Evolutionary conservation across 345 rosid genomes (phyloP), one percentile per base, ranked within the genome.

Genomic region (Aethionema arabicum): DNA sequence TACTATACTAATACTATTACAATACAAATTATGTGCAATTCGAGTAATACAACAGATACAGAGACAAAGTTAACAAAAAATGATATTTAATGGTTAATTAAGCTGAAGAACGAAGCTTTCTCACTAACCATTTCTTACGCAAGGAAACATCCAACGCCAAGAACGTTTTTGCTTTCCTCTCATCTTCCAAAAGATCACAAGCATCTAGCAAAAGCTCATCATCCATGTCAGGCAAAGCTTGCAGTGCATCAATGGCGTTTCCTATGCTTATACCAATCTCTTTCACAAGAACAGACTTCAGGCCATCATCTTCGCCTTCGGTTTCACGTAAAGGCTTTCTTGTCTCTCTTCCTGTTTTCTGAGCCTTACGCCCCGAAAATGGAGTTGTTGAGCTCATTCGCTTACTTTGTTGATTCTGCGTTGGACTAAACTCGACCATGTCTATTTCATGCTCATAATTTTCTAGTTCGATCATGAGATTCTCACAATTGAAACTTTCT

Each of bases 151-250:
- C 82, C 52, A 91, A 74, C 10, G 96, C 96, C 80, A 91, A 60
- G 59, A 87, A 87, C 2, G 80, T 84, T 78, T 83, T 91, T 9
- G 91, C 89, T 76, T 84, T 91, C 36, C 65, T 85, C 58, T 87
- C 89, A 12, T 90, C 93, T 83, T 87, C 93, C 58, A 87, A 54
- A 31, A 87, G 85, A 76, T 90, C 93, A 69, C 89, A 85, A 40
- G 87, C 97, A 77, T 87, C 95, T 56, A 85, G 57, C 75, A 84
- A 46, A 39, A 91, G 81, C 31, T 87, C 87, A 33, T 85, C 96
- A 29, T 85, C 93, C 35, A 85, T 77, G 69, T 79, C 83, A 0
- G 91, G 81, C 52, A 87, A 67, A 9, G 82, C 87, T 73, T 87
- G 93, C 16, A 87, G 83, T 29, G 85, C 87, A 65, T 70, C 72